These are phyloP conservation scores for Yamadazyma endophytica DNA, from an alignment of 805 yeast species.

Conservation along the genomic window DNA sequence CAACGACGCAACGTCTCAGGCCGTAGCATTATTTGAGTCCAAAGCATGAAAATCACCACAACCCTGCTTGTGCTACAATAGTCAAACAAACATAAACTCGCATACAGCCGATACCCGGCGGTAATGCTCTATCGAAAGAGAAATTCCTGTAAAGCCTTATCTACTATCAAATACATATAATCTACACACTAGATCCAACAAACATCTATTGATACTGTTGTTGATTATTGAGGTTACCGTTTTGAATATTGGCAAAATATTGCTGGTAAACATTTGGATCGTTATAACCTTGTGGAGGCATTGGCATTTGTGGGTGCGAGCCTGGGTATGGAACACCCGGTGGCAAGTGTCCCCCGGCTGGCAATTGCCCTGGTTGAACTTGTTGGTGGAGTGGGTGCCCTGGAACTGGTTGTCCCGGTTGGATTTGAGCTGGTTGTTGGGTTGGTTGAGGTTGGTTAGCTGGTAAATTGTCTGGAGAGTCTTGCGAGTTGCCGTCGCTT, in stretches of 20 bases:
- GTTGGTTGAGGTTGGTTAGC: constrained; percentile 25
- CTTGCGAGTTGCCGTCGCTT: constrained; percentile 46
- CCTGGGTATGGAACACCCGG: constrained; percentile 45
- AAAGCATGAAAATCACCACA: too few relatives aligned
- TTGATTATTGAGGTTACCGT: constrained; percentile 43
- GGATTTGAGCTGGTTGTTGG: constrained; percentile 21
- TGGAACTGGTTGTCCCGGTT: constrained; percentile 15
- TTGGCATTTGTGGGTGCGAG: constrained; percentile 30
- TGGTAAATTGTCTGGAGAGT: constrained; percentile 38
- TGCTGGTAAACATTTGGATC: constrained; percentile 61
- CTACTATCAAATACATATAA: too few relatives aligned
- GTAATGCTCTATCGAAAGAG: too few relatives aligned
- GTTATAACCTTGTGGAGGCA: constrained; percentile 45
- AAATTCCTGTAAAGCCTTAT: too few relatives aligned
- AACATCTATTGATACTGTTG: constrained; percentile 50
- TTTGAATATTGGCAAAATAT: constrained; percentile 55
- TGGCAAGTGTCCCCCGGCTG: constrained; percentile 39
- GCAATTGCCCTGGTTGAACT: constrained; percentile 26
- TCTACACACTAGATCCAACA: too few relatives aligned
- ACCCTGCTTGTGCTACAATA: too few relatives aligned
- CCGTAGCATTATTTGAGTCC: too few relatives aligned
- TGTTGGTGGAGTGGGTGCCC: constrained; percentile 22
- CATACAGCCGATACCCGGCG: too few relatives aligned
- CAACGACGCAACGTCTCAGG: too few relatives aligned
- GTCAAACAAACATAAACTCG: too few relatives aligned